phyloP scores from a whole-genome alignment of 495 filamentous ascomycete genomes.

The Penicillium cosmopolitanum region DNA sequence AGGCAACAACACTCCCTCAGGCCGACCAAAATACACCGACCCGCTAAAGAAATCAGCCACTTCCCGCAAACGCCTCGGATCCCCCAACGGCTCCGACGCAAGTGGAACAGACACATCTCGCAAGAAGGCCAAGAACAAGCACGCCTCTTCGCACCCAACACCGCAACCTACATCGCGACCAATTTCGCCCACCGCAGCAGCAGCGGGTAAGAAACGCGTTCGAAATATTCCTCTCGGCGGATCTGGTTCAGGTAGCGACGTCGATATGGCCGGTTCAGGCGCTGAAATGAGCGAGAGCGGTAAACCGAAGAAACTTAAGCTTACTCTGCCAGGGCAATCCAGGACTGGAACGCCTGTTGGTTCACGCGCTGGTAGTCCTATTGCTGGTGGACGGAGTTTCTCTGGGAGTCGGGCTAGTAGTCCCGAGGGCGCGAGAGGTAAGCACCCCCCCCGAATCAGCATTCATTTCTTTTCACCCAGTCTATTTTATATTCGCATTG shows the following conservation, averaged over 20 bases:
- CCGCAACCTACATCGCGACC: constrained; percentile 62
- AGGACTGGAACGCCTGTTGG: constrained; percentile 28
- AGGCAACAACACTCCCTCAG: constrained; percentile 75
- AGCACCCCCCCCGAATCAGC: constrained; percentile 6
- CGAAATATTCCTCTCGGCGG: constrained; percentile 43
- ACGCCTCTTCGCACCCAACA: constrained; percentile 36
- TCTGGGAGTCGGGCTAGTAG: neutral
- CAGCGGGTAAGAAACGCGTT: constrained; percentile 48
- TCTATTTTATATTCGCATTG: neutral
- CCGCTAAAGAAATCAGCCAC: constrained; percentile 58
- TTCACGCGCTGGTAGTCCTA: constrained; percentile 58
- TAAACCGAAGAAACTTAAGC: constrained; percentile 70
- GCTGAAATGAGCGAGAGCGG: constrained; percentile 73
- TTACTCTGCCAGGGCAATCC: constrained; percentile 42
- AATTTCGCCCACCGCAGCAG: constrained; percentile 48
- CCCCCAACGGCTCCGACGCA: constrained; percentile 82
- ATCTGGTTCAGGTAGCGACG: constrained; percentile 75
- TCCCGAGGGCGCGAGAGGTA: constrained; percentile 38
- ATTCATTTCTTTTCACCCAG: neutral
- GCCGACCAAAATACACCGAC: constrained; percentile 55
- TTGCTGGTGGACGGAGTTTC: constrained; percentile 15
- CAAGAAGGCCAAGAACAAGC: constrained; percentile 83
- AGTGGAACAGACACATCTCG: constrained; percentile 87
- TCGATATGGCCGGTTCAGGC: constrained; percentile 67
- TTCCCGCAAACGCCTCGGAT: constrained; percentile 81